Conservation (phyloP, 2,329 filamentous ascomycete genomes). For the Didymella lethalis region DNA sequence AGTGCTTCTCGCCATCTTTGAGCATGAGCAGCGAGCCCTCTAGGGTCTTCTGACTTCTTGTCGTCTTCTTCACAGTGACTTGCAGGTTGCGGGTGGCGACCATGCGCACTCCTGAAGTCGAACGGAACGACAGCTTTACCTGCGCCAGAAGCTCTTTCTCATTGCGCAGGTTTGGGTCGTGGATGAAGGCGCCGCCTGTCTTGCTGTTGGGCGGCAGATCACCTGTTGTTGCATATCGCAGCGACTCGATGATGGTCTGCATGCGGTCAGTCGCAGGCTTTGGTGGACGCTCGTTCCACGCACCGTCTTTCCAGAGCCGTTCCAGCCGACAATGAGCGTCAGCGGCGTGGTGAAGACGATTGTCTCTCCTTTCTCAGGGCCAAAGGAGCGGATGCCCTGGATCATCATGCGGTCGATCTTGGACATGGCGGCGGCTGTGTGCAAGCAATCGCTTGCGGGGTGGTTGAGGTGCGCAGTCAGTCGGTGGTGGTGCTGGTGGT, state of each 20-base stretch:
- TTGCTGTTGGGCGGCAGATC: slow-evolving; percentile 89
- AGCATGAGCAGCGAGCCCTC: slow-evolving; percentile 80
- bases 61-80: slow-evolving; percentile 83
- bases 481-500: neutral
- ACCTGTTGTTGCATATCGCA: slow-evolving; percentile 97
- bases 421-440: slow-evolving; percentile 47
- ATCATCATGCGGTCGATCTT: slow-evolving; percentile 91
- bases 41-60: slow-evolving; percentile 79
- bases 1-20: slow-evolving; percentile 79
- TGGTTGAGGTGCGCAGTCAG: neutral
- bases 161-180: slow-evolving; percentile 90
- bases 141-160: slow-evolving; percentile 91
- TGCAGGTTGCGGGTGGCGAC: slow-evolving; percentile 85
- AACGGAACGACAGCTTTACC: slow-evolving; percentile 87
- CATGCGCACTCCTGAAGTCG: slow-evolving; percentile 78
- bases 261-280: slow-evolving; percentile 3
- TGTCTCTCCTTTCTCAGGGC: slow-evolving; percentile 74
- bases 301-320: slow-evolving; percentile 94
- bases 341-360: slow-evolving; percentile 91
- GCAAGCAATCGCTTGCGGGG: neutral
- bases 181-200: slow-evolving; percentile 89
- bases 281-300: slow-evolving; percentile 10
- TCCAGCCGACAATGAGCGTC: slow-evolving; percentile 95
- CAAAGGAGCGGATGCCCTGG: slow-evolving; percentile 86
- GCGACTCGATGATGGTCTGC: slow-evolving; percentile 93